These are phyloP conservation scores for Zarea fungicola DNA, from an alignment of 2,329 filamentous ascomycete species.

Conservation along the genomic window DNA sequence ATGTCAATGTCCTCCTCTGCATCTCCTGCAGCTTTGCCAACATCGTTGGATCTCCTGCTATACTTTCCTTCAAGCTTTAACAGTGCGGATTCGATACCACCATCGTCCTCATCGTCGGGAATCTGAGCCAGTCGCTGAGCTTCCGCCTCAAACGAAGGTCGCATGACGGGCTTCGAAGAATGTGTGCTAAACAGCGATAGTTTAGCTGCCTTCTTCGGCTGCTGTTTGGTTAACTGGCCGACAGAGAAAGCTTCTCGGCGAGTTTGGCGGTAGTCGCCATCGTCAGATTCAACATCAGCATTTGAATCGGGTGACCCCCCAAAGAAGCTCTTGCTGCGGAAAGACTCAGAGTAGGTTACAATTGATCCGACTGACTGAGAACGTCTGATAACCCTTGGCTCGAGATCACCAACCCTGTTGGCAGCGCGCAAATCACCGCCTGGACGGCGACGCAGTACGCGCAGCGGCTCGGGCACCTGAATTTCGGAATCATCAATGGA, in stretches of 20 bases:
- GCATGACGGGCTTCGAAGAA: slow-evolving; percentile 54
- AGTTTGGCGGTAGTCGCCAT: slow-evolving; percentile 20
- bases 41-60: slow-evolving; percentile 47
- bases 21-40: slow-evolving; percentile 16
- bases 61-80: slow-evolving; percentile 88
- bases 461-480: slow-evolving; percentile 47
- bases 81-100: slow-evolving; percentile 87
- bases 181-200: slow-evolving; percentile 56
- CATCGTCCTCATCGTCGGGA: slow-evolving; percentile 74
- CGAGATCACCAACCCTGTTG: slow-evolving; percentile 58
- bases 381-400: slow-evolving; percentile 42
- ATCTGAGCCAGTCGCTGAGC: slow-evolving; percentile 83
- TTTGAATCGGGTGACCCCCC: slow-evolving; percentile 34
- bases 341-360: slow-evolving; percentile 55
- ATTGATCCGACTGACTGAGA: slow-evolving; percentile 56
- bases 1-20: slow-evolving; percentile 18
- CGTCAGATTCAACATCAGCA: slow-evolving; percentile 16
- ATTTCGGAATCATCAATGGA: slow-evolving; percentile 44
- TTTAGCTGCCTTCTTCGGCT: slow-evolving; percentile 33
- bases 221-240: slow-evolving; percentile 50
- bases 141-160: slow-evolving; percentile 80
- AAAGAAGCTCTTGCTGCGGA: slow-evolving; percentile 47
- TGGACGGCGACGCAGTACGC: slow-evolving; percentile 64
- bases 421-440: slow-evolving; percentile 70
- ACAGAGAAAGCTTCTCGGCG: slow-evolving; percentile 50